Evolutionary conservation across 257 asterid species (phyloP), one percentile per base, ranked within the genome.

Genomic region (Perilla frutescens): DNA sequence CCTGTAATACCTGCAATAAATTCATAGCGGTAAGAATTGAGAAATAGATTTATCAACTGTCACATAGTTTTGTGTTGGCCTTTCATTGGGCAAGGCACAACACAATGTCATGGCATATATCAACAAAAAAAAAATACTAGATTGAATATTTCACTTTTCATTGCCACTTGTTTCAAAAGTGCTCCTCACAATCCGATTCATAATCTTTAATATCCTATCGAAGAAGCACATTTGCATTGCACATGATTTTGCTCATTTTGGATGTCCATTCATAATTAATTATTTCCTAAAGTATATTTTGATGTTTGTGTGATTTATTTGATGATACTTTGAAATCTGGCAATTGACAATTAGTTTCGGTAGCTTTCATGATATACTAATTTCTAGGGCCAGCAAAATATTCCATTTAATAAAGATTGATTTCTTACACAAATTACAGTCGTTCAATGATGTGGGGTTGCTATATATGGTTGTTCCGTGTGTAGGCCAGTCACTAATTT

Each of bases 41-140:
- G 20, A 50, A 12, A 26, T 41, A 26, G 45, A 57, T 56, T 57
- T 32, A 14, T 40, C 9, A 57, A 43, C 15, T 58, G 67, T 44
- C 67, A 32, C 29, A 32, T 32, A 44, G 34, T 48, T 47, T 58
- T 60, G 53, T 36, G 66, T 71, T 72, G 62, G 53, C 49, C 36
- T 72, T n/a, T 37, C 32, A 44, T 56, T 13, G 44, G 13, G 9
- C 14, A 39, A 10, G 55, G 12, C 49, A 57, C 14, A 11, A 20
- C 26, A 3, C 26, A 29, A 65, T 15, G 37, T 20, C 13, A 40
- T 20, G 3, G 4, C 50, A 45, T 20, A 37, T 9, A 26, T 51
- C 65, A 29, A 63, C 65, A 73, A 45, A 9, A 67, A 31, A 1
- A 11, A 7, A 13, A n/a, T 39, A 36, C 4, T 20, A 20, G 34